Percentiles rank a stretch among this genome's conserved stretches.
These are phyloP conservation scores for Fusarium lateritium DNA, from an alignment of 2,329 filamentous ascomycete species.

Conservation along the genomic window DNA sequence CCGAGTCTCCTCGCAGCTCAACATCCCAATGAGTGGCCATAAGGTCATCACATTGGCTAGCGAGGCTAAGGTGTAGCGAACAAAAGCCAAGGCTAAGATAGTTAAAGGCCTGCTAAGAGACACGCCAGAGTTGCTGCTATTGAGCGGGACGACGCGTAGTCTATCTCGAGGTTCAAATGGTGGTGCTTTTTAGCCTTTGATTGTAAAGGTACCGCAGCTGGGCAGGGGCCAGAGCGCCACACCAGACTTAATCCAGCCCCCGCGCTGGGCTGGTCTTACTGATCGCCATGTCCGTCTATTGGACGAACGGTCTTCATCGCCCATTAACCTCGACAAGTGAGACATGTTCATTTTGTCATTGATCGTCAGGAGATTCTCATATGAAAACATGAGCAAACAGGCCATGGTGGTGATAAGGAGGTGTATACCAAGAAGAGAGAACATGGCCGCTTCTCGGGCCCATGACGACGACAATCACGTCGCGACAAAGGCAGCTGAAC, in stretches of 20 bases:
- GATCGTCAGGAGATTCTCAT: slow-evolving; percentile 40
- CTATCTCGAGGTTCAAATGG: slow-evolving; percentile 22
- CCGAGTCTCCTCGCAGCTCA: slow-evolving; percentile 12
- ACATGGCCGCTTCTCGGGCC: background rate
- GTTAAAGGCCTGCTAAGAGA: slow-evolving; percentile 15
- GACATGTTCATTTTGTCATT: slow-evolving; percentile 19
- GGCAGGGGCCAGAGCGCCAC: slow-evolving; percentile 37
- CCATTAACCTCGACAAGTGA: slow-evolving; percentile 19
- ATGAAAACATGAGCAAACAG: slow-evolving; percentile 1
- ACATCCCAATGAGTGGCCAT: slow-evolving; percentile 14
- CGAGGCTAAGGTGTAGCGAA: slow-evolving; percentile 16
- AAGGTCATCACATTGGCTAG: slow-evolving; percentile 16
- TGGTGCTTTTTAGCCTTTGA: slow-evolving; percentile 17
- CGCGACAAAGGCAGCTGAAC: slow-evolving; percentile 9
- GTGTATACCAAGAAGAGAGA: slow-evolving; percentile 1
- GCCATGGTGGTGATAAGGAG: slow-evolving; percentile 12
- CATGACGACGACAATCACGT: slow-evolving; percentile 10
- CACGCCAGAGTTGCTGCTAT: slow-evolving; percentile 27
- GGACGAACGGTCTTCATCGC: slow-evolving; percentile 8
- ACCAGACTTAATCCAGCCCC: background rate
- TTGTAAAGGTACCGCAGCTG: slow-evolving; percentile 35
- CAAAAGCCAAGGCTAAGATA: slow-evolving; percentile 11
- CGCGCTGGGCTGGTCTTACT: slow-evolving; percentile 5
- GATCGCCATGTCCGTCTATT: slow-evolving; percentile 18
- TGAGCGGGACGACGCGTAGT: slow-evolving; percentile 39